Evolutionary conservation across 345 rosid species (phyloP), one percentile per base, ranked within the genome.

Genomic region (Salix udensis): DNA sequence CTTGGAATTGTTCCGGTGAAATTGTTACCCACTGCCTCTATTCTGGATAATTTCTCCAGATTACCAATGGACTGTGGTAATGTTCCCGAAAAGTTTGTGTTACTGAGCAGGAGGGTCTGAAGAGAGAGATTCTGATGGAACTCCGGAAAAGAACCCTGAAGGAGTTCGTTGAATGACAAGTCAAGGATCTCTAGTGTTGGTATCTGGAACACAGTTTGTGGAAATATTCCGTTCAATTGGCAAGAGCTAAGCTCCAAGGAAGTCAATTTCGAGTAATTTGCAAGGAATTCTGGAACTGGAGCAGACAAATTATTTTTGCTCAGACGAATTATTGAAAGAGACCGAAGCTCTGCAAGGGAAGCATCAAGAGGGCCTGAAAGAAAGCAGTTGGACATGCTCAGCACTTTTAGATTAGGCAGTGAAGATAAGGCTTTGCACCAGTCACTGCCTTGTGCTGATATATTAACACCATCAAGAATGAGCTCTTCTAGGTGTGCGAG

Each of bases 311-410:
- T 48, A 83, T 87, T 84, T 5, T 0, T 0, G 52, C 5, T 64
- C 80, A 87, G 50, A 1, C 30, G 77, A 53, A 89, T 74, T 10
- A 76, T 72, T 0, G 86, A 74, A 52, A 85, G 80, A 36, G 65
- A 79, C 44, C 0, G 40, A 42, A 75, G 72, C 55, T 65, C 36
- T 52, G 31, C 34, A 11, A 85, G 68, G 15, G 87, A 88, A 52
- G 58, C 9, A 73, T 75, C 21, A 0, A 78, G 76, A 11, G 82
- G 80, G 37, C 82, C 93, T 0, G 79, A 70, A 68, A 86, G 80
- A 31, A 9, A n/a, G 76, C 88, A 88, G 24, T 44, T 14, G 46
- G 70, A n/a, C 84, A 85, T 75, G 81, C 93, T 89, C 78, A 88
- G 62, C 7, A 37, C 84, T 67, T 30, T 71, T 69, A 88, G 70